Evolutionary conservation across 345 rosid species (phyloP), one percentile per base, ranked within the genome.

Genomic region (Mercurialis annua): DNA sequence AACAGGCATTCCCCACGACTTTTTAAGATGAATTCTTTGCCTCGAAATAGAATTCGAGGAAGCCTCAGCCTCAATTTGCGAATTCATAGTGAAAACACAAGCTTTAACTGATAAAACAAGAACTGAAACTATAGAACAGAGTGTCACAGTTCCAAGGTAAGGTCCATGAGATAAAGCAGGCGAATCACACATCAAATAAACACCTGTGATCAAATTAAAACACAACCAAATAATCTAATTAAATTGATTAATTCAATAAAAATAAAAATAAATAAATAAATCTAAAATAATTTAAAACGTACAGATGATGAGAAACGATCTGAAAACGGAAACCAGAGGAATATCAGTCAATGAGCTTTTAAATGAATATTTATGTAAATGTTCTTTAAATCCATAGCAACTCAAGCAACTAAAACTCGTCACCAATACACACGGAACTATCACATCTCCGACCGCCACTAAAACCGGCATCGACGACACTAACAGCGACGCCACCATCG

Each of bases 1-100:
- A 75, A 92, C 98, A 5, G 98, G 97, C 98, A 92, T 92, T 17
- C 97, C 98, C 98, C 93, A 88, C n/a, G 97, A 88, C 80, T 87
- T 92, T 75, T 92, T 92, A 65, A 92, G 72, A 67, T 92, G 96
- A 23, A 92, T 83, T 64, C 78, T 81, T 77, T 85, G 87, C 72
- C 89, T 88, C 18, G 98, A 77, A 10, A 79, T 81, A 21, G 95
- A 85, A 42, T n/a, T n/a, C n/a, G 69, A 76, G 20, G 86, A 87
- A 52, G 85, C 88, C 77, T 88, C 85, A 20, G 82, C 87, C 71
- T 71, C 88, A 8, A 87, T 69, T 78, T 86, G 98, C 34, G 93
- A 92, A 78, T 82, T 83, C 68, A 82, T 84, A 59, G 90, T 87
- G 62, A 92, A 90, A 54, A 92, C 81, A 51, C 96, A 92, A 43